Evolutionary conservation across 2,329 filamentous ascomycete genomes (phyloP).

Genomic region (Spiromastix sp.): DNA sequence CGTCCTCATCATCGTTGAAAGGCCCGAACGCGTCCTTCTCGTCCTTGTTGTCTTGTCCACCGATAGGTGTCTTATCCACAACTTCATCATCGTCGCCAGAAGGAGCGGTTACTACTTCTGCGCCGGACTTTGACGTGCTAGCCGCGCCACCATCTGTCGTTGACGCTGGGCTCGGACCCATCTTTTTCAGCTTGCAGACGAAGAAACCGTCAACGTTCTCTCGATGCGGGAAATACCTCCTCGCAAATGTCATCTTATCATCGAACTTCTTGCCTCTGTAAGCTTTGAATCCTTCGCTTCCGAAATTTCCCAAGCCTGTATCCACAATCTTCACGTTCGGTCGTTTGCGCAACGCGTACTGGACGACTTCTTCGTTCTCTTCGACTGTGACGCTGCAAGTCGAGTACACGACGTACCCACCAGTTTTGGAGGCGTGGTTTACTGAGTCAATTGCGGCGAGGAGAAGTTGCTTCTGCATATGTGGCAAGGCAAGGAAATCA

Average conservation of each 20-base stretch:
- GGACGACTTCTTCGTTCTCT: conserved; percentile 87
- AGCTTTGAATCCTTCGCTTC: conserved; percentile 82
- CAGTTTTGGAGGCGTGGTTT: conserved; percentile 82
- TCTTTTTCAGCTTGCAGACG: conserved; percentile 95
- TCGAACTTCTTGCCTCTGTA: conserved; percentile 91
- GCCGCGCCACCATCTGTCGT: conserved; percentile 18
- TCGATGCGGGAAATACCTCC: conserved; percentile 79
- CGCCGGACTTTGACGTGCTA: conserved; percentile 16
- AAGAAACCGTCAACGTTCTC: conserved; percentile 98
- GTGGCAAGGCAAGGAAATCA: conserved; percentile 87
- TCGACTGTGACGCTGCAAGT: conserved; percentile 92
- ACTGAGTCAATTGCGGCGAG: conserved; percentile 91
- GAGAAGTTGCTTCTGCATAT: conserved; percentile 88
- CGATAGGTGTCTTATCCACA: conserved; percentile 61
- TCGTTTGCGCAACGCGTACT: conserved; percentile 82
- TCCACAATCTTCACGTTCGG: conserved; percentile 92
- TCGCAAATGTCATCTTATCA: conserved; percentile 67
- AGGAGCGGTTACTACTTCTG: conserved; percentile 14
- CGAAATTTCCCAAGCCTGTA: conserved; percentile 72
- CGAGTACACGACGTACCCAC: conserved; percentile 92
- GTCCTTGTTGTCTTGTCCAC: conserved; percentile 22
- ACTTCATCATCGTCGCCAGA: conserved; percentile 36
- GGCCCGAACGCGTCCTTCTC: conserved; percentile 54
- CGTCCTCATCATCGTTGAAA: conserved; percentile 65
- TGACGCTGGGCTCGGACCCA: conserved; percentile 55